These are phyloP conservation scores for Chlorella sp. DNA, from an alignment of 139 green algal species.

Conservation along the genomic window DNA sequence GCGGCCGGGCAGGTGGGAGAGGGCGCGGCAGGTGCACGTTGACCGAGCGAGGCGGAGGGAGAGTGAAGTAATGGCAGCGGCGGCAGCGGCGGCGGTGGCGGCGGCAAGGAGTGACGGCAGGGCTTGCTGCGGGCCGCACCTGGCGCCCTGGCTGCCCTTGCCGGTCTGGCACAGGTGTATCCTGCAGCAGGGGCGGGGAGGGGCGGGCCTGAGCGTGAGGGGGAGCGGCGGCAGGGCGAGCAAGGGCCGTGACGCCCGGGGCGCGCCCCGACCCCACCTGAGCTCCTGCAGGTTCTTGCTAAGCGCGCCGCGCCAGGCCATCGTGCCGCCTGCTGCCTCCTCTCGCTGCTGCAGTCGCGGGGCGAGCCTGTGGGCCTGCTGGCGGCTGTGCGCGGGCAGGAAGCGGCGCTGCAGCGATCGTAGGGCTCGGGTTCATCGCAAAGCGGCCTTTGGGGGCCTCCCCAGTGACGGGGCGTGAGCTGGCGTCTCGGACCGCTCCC, in stretches of 20 bases:
- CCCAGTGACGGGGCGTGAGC: too few relatives aligned
- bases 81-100: neutral
- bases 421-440: too few relatives aligned
- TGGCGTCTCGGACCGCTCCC: too few relatives aligned
- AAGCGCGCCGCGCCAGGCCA: constrained; percentile 69
- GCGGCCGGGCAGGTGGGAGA: neutral
- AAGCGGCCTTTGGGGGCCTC: too few relatives aligned
- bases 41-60: neutral
- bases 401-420: too few relatives aligned
- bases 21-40: neutral
- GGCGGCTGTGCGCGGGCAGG: neutral
- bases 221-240: neutral
- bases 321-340: constrained; percentile 9
- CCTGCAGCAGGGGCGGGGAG: constrained; percentile 48
- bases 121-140: constrained; percentile 50
- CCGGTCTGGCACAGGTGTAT: constrained; percentile 84
- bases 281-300: constrained; percentile 84
- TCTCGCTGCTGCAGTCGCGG: neutral
- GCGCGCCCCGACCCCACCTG: constrained; percentile 49
- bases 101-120: neutral
- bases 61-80: too few relatives aligned
- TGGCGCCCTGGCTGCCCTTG: constrained; percentile 74
- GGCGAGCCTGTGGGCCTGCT: neutral
- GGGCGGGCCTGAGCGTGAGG: neutral
- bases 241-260: too few relatives aligned